A percentile compares a stretch with the other conserved stretches of the same genome.
Conservation (phyloP, 1,139 yeast genomes). For the Komagataea norvegica region DNA sequence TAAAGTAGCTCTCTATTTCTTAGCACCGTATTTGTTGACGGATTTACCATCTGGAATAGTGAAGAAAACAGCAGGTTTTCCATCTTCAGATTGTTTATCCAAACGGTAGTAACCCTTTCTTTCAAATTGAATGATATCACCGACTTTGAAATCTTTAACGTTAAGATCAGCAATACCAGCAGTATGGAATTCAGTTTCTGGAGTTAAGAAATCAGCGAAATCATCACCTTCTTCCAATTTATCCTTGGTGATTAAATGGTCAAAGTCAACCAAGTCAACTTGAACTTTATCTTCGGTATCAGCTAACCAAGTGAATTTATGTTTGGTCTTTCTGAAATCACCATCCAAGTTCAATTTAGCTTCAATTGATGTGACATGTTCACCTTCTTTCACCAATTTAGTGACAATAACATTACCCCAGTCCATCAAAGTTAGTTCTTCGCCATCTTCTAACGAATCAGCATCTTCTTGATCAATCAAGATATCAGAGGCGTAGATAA, state of each 20-base stretch:
- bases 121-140: conserved; percentile 90
- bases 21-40: conserved; percentile 78
- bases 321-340: conserved; percentile 94
- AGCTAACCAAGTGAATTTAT: conserved; percentile 95
- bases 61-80: conserved; percentile 71
- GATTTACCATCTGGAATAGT: conserved; percentile 97
- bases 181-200: conserved; percentile 80
- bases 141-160: conserved; percentile 68
- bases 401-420: conserved; percentile 95
- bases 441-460: conserved; percentile 59
- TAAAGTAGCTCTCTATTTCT: conserved; percentile 26
- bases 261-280: conserved; percentile 86
- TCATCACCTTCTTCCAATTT: conserved; percentile 93
- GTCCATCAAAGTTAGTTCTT: conserved; percentile 96
- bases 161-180: conserved; percentile 79
- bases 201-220: conserved; percentile 89
- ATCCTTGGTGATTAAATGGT: conserved; percentile 93
- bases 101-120: conserved; percentile 95
- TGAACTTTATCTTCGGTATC: conserved; percentile 64
- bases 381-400: conserved; percentile 60
- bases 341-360: conserved; percentile 90
- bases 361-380: conserved; percentile 55
- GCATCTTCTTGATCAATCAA: conserved; percentile 92
- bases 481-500: conserved; percentile 57
- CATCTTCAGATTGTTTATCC: conserved; percentile 57